Percentiles rank a stretch among this genome's conserved stretches.
These are phyloP conservation scores for Abrus precatorius DNA, from an alignment of 306 rosid genomes.

Conservation along the genomic window DNA sequence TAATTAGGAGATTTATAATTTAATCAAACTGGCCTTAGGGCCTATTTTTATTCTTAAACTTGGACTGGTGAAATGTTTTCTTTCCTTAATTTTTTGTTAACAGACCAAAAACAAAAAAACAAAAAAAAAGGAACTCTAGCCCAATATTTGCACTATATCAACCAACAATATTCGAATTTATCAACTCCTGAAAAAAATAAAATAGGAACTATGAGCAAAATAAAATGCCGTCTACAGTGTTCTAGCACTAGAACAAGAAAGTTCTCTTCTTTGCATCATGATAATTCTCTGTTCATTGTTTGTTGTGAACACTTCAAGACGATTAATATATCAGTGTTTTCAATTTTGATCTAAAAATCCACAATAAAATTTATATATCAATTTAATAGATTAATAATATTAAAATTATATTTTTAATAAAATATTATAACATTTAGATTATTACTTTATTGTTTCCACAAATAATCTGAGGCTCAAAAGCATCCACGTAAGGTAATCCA, in stretches of 20 bases:
- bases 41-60: background rate
- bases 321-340: no score
- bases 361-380: no score
- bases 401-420: no score
- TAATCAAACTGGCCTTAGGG: background rate
- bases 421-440: no score
- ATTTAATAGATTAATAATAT: no score
- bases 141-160: background rate
- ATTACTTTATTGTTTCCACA: background rate
- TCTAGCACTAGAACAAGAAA: slow-evolving; percentile 1
- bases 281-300: background rate
- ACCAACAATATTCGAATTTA: background rate
- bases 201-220: background rate
- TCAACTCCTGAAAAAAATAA: background rate
- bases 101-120: no score
- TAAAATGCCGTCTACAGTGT: background rate
- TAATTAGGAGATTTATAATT: no score
- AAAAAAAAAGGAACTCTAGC: no score
- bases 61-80: background rate
- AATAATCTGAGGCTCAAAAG: slow-evolving; percentile 50
- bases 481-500: slow-evolving; percentile 54
- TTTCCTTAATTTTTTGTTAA: background rate
- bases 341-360: no score
- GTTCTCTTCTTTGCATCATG: background rate
- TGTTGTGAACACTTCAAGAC: no score